Evolutionary conservation across 805 yeast genomes (phyloP).

Genomic region (Ogataea ganodermae): DNA sequence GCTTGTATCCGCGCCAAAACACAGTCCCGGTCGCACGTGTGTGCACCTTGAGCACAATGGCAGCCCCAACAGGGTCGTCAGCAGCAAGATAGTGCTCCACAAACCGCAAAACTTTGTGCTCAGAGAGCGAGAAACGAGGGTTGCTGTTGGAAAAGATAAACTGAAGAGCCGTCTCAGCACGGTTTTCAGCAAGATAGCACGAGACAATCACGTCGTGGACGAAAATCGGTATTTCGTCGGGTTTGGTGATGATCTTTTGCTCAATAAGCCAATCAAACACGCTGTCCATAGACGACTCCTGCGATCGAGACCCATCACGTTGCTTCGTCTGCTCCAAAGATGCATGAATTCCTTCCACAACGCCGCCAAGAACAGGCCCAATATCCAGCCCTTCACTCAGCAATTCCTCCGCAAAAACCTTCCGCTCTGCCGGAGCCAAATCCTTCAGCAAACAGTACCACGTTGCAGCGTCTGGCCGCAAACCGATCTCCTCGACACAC

Average conservation of each 20-base stretch:
- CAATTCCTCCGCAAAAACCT: slow-evolving; percentile 3
- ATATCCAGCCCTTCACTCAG: slow-evolving; percentile 3
- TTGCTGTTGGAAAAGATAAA: slow-evolving; percentile 3
- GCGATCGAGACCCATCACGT: too few species aligned
- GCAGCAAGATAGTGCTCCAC: slow-evolving; percentile 5
- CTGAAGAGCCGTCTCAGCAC: slow-evolving; percentile 6
- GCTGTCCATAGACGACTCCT: slow-evolving; percentile 1
- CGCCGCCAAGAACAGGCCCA: slow-evolving; percentile 5
- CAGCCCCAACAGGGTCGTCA: slow-evolving; percentile 7
- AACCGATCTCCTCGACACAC: neutral
- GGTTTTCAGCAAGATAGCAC: slow-evolving; percentile 8
- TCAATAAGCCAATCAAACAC: slow-evolving; percentile 9
- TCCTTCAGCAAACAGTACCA: slow-evolving; percentile 11
- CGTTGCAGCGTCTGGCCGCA: slow-evolving; percentile 12
- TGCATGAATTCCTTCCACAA: slow-evolving; percentile 1
- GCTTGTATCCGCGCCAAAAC: neutral
- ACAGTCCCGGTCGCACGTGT: neutral
- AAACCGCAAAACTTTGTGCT: neutral
- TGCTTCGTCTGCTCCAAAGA: too few species aligned
- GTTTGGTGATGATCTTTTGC: neutral
- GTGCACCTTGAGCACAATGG: slow-evolving; percentile 3
- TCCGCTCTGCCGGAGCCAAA: neutral
- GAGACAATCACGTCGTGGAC: slow-evolving; percentile 2
- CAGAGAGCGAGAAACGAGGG: neutral
- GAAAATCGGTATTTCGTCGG: neutral